Conservation (phyloP, 202 grass and related monocot genomes). For the Elaeis oleifera region DNA sequence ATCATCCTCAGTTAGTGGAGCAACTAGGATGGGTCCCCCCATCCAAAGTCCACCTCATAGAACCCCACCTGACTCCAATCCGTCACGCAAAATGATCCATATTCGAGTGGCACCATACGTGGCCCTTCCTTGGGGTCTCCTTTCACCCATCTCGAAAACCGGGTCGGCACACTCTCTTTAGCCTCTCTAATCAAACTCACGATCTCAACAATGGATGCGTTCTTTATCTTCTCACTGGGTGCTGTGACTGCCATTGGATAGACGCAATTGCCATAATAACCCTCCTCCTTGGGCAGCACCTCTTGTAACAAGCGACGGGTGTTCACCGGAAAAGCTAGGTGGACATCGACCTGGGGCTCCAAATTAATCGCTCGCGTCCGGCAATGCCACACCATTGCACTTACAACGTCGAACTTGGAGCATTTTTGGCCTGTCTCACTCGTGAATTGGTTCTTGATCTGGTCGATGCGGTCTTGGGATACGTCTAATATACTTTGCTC, state of each 20-base stretch:
- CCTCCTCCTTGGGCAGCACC: constrained; percentile 30
- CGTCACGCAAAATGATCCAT: neutral
- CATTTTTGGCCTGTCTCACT: constrained; percentile 47
- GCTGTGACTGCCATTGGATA: constrained; percentile 1
- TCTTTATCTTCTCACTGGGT: neutral
- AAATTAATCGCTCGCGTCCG: constrained; percentile 41
- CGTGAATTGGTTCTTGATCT: constrained; percentile 33
- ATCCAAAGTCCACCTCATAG: constrained; percentile 5
- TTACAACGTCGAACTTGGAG: constrained; percentile 66
- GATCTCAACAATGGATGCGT: neutral
- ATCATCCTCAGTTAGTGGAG: neutral
- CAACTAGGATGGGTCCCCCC: neutral
- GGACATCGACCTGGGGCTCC: constrained; percentile 27
- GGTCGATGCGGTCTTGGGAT: constrained; percentile 49
- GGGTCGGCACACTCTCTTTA: neutral
- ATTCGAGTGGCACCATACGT: neutral
- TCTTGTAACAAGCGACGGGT: constrained; percentile 54
- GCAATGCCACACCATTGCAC: constrained; percentile 47
- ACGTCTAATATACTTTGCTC: constrained; percentile 49
- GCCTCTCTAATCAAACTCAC: neutral
- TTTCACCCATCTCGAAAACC: neutral
- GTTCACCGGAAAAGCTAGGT: constrained; percentile 49
- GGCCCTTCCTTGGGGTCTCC: neutral
- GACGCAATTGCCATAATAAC: constrained; percentile 8
- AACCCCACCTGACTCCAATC: constrained; percentile 13